These are phyloP conservation scores for Trametes pubescens DNA, from an alignment of 1,284 basidiomycete genomes.

Conservation along the genomic window DNA sequence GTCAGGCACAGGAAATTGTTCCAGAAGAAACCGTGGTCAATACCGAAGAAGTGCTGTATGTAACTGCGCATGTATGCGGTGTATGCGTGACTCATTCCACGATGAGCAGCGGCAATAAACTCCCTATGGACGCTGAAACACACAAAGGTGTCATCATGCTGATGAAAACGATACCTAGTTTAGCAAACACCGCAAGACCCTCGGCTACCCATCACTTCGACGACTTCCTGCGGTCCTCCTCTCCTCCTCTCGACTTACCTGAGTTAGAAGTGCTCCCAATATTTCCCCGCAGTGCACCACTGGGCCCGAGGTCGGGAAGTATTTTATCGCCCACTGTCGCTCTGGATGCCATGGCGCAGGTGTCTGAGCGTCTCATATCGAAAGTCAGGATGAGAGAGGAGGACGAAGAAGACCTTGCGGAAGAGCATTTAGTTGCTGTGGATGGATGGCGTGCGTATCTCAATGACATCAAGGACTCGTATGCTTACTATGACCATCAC, in stretches of 20 bases:
- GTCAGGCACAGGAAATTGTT: slow-evolving; percentile 7
- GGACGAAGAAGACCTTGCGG: slow-evolving; percentile 50
- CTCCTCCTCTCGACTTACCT: slow-evolving; percentile 44
- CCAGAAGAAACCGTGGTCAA: slow-evolving; percentile 13
- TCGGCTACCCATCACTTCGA: slow-evolving; percentile 36
- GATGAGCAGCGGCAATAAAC: slow-evolving; percentile 44
- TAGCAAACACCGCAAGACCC: slow-evolving; percentile 5
- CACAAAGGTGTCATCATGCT: slow-evolving; percentile 32
- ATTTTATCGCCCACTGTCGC: neutral
- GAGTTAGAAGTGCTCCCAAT: slow-evolving; percentile 50
- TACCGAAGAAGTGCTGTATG: slow-evolving; percentile 32
- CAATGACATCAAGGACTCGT: no score
- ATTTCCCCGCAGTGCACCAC: slow-evolving; percentile 51
- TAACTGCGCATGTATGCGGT: slow-evolving; percentile 1
- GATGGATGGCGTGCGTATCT: slow-evolving; percentile 61
- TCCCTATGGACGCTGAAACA: slow-evolving; percentile 42
- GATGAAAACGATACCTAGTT: slow-evolving; percentile 28
- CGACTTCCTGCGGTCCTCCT: slow-evolving; percentile 45
- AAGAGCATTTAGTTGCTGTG: slow-evolving; percentile 60
- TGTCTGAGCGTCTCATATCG: slow-evolving; percentile 38
- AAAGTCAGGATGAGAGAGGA: slow-evolving; percentile 45
- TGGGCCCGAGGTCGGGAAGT: slow-evolving; percentile 24
- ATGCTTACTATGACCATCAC: neutral
- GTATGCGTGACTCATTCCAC: neutral
- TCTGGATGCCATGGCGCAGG: slow-evolving; percentile 34